phyloP scores from a whole-genome alignment of 805 yeast species.

The Pichia rugopelliculosa region DNA sequence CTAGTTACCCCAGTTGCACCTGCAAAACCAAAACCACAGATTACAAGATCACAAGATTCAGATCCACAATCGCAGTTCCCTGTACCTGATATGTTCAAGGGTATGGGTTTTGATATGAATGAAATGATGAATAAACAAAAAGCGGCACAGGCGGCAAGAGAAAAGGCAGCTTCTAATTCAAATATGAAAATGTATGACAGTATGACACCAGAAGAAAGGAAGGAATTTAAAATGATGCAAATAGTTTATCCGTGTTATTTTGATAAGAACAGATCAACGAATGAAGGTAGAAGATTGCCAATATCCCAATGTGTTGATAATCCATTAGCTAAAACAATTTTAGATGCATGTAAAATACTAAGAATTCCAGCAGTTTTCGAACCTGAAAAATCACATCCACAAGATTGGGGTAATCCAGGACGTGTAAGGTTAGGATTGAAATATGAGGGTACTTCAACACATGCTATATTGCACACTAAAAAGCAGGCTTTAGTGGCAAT shows the following conservation, averaged over 20 bases:
- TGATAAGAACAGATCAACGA: slow-evolving; percentile 65
- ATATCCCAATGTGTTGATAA: slow-evolving; percentile 64
- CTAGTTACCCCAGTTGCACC: slow-evolving; percentile 69
- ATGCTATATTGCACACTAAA: slow-evolving; percentile 40
- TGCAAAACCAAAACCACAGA: slow-evolving; percentile 46
- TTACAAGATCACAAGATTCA: slow-evolving; percentile 53
- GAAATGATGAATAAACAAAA: not conserved
- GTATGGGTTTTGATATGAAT: slow-evolving; percentile 14
- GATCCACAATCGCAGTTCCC: slow-evolving; percentile 11
- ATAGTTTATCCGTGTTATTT: slow-evolving; percentile 88
- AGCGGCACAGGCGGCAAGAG: not conserved
- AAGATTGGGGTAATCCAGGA: slow-evolving; percentile 97
- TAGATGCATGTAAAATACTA: slow-evolving; percentile 52
- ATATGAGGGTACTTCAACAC: slow-evolving; percentile 36
- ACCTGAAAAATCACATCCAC: slow-evolving; percentile 86
- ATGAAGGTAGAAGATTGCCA: slow-evolving; percentile 79
- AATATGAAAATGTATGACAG: slow-evolving; percentile 9
- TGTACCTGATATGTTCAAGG: slow-evolving; percentile 19
- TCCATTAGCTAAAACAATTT: slow-evolving; percentile 78
- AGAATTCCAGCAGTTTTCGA: slow-evolving; percentile 42
- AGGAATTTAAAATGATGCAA: slow-evolving; percentile 63
- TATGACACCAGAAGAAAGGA: slow-evolving; percentile 43
- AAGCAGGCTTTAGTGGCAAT: slow-evolving; percentile 57
- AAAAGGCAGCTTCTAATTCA: slow-evolving; percentile 1
- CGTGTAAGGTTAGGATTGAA: slow-evolving; percentile 72